Evolutionary conservation across 805 yeast genomes (phyloP), one percentile per base, ranked within the genome.

Genomic region (Sugiyamaella boreocaroliniensis): DNA sequence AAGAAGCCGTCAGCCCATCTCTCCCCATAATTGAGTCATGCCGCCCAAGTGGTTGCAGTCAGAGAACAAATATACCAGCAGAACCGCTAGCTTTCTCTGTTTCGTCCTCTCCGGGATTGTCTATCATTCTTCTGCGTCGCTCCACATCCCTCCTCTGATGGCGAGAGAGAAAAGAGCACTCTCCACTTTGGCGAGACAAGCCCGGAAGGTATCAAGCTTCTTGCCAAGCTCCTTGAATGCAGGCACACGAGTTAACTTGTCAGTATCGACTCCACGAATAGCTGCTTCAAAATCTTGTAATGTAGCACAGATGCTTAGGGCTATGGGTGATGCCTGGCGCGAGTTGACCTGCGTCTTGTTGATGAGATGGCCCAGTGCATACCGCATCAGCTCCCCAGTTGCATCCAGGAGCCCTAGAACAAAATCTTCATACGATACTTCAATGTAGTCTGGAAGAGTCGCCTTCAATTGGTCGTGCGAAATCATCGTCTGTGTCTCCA

Each of bases 361-460:
- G 1, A 43, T 29, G 5, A 66, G 54, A 48, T 69, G 62, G n/a
- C 64, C 52, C 15, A 73, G 69, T 11, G 73, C 65, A 50, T 66
- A 69, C 29, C 74, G 54, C 76, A 73, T 72, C 12, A 73, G 62
- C 50, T 73, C 76, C 0, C 76, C 76, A 0, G 76, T 71, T 47
- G 71, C 53, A 53, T 73, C 76, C 53, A 73, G 64, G n/a, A 72
- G 48, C 0, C 76, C 76, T 63, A 72, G 64, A 29, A 72, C 58
- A 55, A 67, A 72, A 56, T 73, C 76, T 12, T 64, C 68, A 19
- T 49, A 49, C 10, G 62, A 40, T 5, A 65, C 52, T 42, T 47
- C n/a, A 7, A 56, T 41, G 32, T 37, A 48, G 5, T 42, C 44
- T 4, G 49, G 52, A 11, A 54, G 42, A 10, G 37, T 32, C n/a